These are phyloP conservation scores for Hypoxylon sp. DNA, from an alignment of 2,329 filamentous ascomycete species.

Conservation along the genomic window DNA sequence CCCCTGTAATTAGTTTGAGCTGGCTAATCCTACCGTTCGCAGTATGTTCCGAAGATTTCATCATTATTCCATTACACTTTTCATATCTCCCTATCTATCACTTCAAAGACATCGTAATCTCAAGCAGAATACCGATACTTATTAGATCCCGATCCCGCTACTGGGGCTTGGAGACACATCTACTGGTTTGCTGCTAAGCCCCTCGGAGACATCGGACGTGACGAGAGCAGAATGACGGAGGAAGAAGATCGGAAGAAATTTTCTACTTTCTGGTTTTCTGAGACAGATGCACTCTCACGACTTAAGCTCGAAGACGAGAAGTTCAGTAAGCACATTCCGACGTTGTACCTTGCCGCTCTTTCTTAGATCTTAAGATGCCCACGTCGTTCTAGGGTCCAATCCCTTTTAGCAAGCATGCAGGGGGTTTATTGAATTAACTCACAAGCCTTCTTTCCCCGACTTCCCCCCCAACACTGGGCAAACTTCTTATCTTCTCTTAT, in stretches of 20 bases:
- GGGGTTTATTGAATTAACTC: neutral
- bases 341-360: neutral
- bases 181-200: constrained; percentile 51
- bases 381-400: neutral
- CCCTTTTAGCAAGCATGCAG: neutral
- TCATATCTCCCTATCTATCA: neutral
- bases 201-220: constrained; percentile 42
- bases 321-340: constrained; percentile 49
- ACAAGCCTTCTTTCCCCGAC: neutral
- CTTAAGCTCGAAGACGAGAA: constrained; percentile 54
- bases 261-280: constrained; percentile 51
- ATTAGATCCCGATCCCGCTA: constrained; percentile 54
- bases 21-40: constrained; percentile 26
- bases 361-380: neutral
- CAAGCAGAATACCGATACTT: constrained; percentile 24
- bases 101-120: neutral
- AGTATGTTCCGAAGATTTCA: constrained; percentile 44
- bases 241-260: constrained; percentile 51
- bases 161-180: constrained; percentile 48
- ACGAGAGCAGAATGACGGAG: constrained; percentile 50
- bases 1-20: constrained; percentile 4
- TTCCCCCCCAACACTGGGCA: neutral
- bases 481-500: constrained; percentile 30
- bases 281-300: constrained; percentile 47
- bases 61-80: constrained; percentile 1